A percentile compares a stretch with the other conserved stretches of the same genome.
These are phyloP conservation scores for Penicillium desertorum DNA, from an alignment of 495 filamentous ascomycete species.

Conservation along the genomic window DNA sequence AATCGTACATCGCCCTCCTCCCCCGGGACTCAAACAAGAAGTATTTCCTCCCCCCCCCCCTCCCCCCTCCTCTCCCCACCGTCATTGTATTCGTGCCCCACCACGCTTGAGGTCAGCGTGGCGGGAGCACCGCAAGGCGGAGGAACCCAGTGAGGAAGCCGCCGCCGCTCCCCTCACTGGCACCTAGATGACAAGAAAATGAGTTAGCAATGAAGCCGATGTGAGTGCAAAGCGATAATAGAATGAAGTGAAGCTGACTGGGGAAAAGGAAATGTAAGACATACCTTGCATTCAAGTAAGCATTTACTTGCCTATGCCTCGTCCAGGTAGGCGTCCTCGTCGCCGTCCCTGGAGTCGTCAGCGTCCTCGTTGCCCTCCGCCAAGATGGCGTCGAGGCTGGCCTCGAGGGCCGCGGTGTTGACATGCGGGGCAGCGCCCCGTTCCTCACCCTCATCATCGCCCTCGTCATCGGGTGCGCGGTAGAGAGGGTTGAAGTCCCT, in stretches of 20 bases:
- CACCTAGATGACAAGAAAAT: background rate
- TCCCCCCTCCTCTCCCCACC: background rate
- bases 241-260: background rate
- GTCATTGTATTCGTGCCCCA: background rate
- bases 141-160: background rate
- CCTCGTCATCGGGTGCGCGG: too few relatives aligned
- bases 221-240: background rate
- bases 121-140: background rate
- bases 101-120: constrained; percentile 4
- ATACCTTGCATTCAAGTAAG: background rate
- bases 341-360: background rate
- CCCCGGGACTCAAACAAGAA: background rate
- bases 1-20: background rate
- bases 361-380: background rate
- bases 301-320: background rate
- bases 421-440: too few relatives aligned
- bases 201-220: background rate
- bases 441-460: too few relatives aligned
- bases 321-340: background rate
- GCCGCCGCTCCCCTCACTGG: background rate
- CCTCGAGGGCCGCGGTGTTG: background rate
- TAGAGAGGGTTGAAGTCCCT: too few relatives aligned
- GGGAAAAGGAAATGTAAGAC: background rate
- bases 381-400: background rate
- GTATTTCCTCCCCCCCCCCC: background rate